Evolutionary conservation across 1,284 basidiomycete species (phyloP).

Genomic region (Uromyces viciae-fabae): DNA sequence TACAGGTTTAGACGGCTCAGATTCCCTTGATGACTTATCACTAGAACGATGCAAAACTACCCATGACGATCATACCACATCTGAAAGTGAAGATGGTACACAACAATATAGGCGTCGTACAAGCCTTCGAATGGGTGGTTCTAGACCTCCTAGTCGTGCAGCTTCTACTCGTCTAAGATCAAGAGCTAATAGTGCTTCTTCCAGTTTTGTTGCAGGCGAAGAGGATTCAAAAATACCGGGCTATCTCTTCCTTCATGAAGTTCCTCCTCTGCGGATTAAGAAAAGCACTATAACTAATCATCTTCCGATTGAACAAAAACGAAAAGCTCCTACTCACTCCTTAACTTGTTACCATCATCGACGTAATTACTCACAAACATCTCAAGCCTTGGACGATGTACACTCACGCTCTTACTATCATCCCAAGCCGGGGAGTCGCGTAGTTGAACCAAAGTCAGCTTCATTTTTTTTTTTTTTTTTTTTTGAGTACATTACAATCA

Average conservation of each 20-base stretch:
- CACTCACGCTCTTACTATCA: background rate
- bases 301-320: background rate
- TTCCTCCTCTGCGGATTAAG: conserved; percentile 30
- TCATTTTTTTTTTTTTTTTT: background rate
- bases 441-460: background rate
- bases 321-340: background rate
- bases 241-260: conserved; percentile 33
- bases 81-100: background rate
- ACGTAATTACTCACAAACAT: background rate
- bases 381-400: background rate
- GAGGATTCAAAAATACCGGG: conserved; percentile 16
- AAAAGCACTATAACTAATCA: conserved; percentile 6
- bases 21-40: background rate
- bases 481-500: background rate
- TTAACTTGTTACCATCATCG: background rate
- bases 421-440: background rate
- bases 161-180: background rate
- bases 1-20: background rate
- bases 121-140: conserved; percentile 33
- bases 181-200: conserved; percentile 4
- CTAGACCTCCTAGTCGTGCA: conserved; percentile 31
- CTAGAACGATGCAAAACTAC: background rate
- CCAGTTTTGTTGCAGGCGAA: conserved; percentile 12
- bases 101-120: background rate
- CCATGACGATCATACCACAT: background rate